A percentile compares a stretch with the other conserved stretches of the same genome.
These are phyloP conservation scores for Stipa capillata DNA, from an alignment of 176 grass and related monocot species.

Conservation along the genomic window DNA sequence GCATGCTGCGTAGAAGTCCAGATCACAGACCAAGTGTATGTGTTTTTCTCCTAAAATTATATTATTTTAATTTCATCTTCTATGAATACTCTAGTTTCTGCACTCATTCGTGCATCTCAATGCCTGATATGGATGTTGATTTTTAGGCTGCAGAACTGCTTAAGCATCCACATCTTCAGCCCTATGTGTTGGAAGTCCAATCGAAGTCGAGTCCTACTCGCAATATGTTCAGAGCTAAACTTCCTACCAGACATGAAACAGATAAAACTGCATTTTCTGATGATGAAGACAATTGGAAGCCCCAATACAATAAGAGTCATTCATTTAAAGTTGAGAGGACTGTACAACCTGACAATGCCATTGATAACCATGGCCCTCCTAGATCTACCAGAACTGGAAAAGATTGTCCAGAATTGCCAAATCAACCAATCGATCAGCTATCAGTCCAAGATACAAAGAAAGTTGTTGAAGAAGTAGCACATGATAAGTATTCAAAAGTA, in stretches of 20 bases:
- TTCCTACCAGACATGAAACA: conserved; percentile 10
- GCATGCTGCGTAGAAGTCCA: conserved; percentile 84
- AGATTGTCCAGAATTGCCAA: conserved; percentile 35
- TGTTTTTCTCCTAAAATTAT: neutral
- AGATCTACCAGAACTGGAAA: conserved; percentile 34
- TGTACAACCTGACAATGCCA: conserved; percentile 33
- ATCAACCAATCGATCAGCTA: conserved; percentile 33
- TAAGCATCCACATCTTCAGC: conserved; percentile 70
- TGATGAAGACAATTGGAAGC: conserved; percentile 33
- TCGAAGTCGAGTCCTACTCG: conserved; percentile 36
- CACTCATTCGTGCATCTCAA: neutral
- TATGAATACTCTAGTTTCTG: neutral
- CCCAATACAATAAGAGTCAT: conserved; percentile 50
- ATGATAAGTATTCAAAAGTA: conserved; percentile 30
- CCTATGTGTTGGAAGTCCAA: conserved; percentile 57
- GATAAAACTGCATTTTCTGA: conserved; percentile 39
- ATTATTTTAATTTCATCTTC: neutral
- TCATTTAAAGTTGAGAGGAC: conserved; percentile 51
- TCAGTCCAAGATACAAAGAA: conserved; percentile 36
- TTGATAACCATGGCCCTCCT: conserved; percentile 14
- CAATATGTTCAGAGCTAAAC: conserved; percentile 24
- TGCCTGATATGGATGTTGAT: neutral
- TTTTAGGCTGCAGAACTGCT: conserved; percentile 79
- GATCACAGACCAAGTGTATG: conserved; percentile 95
- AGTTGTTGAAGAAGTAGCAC: conserved; percentile 30